phyloP scores from a whole-genome alignment of 2,329 filamentous ascomycete species.

The Alternaria burnsii region DNA sequence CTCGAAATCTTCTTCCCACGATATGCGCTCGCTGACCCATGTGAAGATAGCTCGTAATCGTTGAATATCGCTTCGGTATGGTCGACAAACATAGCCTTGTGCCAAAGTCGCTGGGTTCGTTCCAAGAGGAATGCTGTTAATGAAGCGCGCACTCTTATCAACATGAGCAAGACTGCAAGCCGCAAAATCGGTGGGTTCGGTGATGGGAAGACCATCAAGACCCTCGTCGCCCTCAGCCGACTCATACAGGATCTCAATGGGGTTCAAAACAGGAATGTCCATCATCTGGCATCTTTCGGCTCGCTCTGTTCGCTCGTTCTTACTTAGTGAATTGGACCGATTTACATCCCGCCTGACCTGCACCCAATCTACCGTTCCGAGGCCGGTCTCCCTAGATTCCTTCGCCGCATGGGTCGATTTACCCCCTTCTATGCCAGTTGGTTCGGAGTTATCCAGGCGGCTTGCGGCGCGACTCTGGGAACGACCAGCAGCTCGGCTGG shows the following conservation, averaged over 20 bases:
- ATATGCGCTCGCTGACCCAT: conserved; percentile 94
- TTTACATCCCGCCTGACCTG: conserved; percentile 96
- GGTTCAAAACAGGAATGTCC: conserved; percentile 85
- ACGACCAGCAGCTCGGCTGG: conserved; percentile 52
- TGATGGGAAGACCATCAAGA: conserved; percentile 82
- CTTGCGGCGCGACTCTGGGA: conserved; percentile 45
- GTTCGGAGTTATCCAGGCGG: conserved; percentile 52
- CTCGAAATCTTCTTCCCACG: conserved; percentile 95
- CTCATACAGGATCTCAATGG: conserved; percentile 87
- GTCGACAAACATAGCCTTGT: conserved; percentile 90
- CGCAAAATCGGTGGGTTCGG: conserved; percentile 81
- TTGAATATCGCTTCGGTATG: conserved; percentile 93
- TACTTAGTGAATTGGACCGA: conserved; percentile 89
- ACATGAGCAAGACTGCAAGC: conserved; percentile 83
- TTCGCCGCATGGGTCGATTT: conserved; percentile 33
- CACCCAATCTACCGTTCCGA: conserved; percentile 85
- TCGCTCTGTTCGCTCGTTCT: conserved; percentile 84
- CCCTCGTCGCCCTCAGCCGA: conserved; percentile 90
- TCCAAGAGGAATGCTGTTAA: conserved; percentile 81
- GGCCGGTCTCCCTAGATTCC: conserved; percentile 75
- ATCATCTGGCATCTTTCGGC: conserved; percentile 93
- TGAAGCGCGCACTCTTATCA: conserved; percentile 94
- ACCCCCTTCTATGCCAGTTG: conserved; percentile 65
- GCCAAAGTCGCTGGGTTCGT: conserved; percentile 84
- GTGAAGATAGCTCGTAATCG: conserved; percentile 93